Evolutionary conservation across 1,284 basidiomycete genomes (phyloP), one percentile per base, ranked within the genome.

Genomic region (Ceraceosorus bombacis): DNA sequence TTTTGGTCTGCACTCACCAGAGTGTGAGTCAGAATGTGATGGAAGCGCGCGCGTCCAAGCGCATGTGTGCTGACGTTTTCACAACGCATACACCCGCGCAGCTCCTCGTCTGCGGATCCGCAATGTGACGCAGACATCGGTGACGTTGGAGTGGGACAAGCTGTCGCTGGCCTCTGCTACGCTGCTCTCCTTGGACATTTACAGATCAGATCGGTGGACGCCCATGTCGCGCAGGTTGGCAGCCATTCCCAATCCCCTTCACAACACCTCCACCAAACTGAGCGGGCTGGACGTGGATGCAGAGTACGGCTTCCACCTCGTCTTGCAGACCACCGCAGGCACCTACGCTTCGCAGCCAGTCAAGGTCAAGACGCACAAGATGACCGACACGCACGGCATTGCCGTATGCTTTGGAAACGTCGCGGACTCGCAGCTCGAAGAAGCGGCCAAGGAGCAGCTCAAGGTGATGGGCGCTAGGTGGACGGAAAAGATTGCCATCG

Each of bases 401-500:
- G 65, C 65, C 51, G 73, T 73, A 41, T 77, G 74, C 60, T 70
- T 77, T 51, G 75, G 73, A 49, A 60, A 65, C 41, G 64, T 77
- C 6, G 56, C 59, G 36, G 69, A 70, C 12, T 36, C 56, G 7
- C 57, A 58, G 37, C 64, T 69, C 8, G 62, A 71, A 43, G 68
- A 64, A 7, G 52, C 59, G 17, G 65, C 70, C 40, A 68, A 70
- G 50, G 52, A 62, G 17, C 65, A 68, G 5, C 55, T 77, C 37
- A 50, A 53, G 41, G 55, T 59, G 37, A 66, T 77, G 66, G 66
- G 69, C 41, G 74, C 70, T 2, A 65, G 65, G 37, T 90, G 87
- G 85, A 89, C 86, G 68, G 88, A 93, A 66, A 87, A 86, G 69
- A 92, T 99, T 37, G 89, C 93, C 79, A 92, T 97, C 50, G 75